Evolutionary conservation across 2,329 filamentous ascomycete species (phyloP), one percentile per base, ranked within the genome.

Genomic region (Ophiosphaerella herpotricha): DNA sequence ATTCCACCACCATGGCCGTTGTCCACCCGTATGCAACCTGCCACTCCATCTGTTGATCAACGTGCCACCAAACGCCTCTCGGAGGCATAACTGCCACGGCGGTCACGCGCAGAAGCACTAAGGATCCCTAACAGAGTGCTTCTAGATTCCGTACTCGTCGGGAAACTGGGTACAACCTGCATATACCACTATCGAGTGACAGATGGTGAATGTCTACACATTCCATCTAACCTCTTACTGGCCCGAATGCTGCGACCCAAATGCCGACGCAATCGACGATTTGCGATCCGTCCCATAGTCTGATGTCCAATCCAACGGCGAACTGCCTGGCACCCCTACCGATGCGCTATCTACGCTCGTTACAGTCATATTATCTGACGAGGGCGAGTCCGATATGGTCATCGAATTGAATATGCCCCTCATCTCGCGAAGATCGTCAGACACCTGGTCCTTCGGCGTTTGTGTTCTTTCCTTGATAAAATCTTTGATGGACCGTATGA

Each of bases 401-500:
- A 80, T 61, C 7, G 67, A 71, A 44, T 64, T 73, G 61, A 80
- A 92, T 21, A 95, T 80, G 31, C 88, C 84, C 57, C 85, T 86
- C 73, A 94, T 85, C 62, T 93, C 87, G 39, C 85, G 83, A 16
- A 94, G 73, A 59, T 87, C 88, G 64, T 90, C 85, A 6, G 77
- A 77, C 43, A 77, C 73, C 51, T 78, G 70, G 57, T 82, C 77
- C 46, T 75, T 75, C 1, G 79, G 77, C 34, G 74, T 56, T 13
- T 58, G 83, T 7, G 82, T 89, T 40, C 90, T 84, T 57, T 94
- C 90, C 61, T 90, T 86, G 24, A 91, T 90, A 73, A 96, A 92
- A 36, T 85, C 82, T 16, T 92, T 87, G 54, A 96, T 86, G 46
- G 83, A 87, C 43, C 86, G 86, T 46, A 97, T 80, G 36, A 95